phyloP scores from a whole-genome alignment of 1,284 basidiomycete species.

The Marasmius fiardii region DNA sequence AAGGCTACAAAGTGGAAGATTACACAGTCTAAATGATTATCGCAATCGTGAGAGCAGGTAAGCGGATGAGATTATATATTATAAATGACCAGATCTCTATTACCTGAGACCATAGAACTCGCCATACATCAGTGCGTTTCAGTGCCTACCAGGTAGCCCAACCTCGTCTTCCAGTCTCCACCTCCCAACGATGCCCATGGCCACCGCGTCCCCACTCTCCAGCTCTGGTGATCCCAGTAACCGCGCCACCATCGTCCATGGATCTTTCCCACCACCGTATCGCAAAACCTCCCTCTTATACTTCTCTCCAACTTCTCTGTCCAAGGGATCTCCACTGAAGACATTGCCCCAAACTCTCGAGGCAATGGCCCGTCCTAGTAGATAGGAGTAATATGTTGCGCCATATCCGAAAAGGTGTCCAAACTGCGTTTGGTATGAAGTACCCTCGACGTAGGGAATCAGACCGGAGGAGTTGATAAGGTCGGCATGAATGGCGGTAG shows the following conservation, averaged over 20 bases:
- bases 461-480: constrained; percentile 73
- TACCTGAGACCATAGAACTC: neutral
- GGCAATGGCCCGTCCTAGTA: constrained; percentile 95
- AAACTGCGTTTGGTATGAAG: constrained; percentile 94
- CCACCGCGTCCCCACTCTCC: constrained; percentile 66
- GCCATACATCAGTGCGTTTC: constrained; percentile 16
- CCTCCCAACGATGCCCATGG: constrained; percentile 86
- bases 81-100: too few species aligned
- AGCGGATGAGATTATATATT: too few species aligned
- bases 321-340: constrained; percentile 66
- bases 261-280: constrained; percentile 89
- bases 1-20: too few species aligned
- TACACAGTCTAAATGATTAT: too few species aligned
- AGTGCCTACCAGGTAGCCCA: constrained; percentile 46
- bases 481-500: constrained; percentile 62
- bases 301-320: constrained; percentile 67
- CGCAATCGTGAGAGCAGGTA: too few species aligned
- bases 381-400: constrained; percentile 96
- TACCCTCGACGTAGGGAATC: constrained; percentile 78
- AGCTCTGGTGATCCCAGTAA: constrained; percentile 67
- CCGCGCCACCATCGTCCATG: constrained; percentile 89
- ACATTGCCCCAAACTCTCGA: constrained; percentile 83
- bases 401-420: constrained; percentile 96
- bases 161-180: constrained; percentile 82
- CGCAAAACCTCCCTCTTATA: constrained; percentile 77